Evolutionary conservation across 2,329 filamentous ascomycete genomes (phyloP).

Genomic region (Arthrinium phaeospermum): DNA sequence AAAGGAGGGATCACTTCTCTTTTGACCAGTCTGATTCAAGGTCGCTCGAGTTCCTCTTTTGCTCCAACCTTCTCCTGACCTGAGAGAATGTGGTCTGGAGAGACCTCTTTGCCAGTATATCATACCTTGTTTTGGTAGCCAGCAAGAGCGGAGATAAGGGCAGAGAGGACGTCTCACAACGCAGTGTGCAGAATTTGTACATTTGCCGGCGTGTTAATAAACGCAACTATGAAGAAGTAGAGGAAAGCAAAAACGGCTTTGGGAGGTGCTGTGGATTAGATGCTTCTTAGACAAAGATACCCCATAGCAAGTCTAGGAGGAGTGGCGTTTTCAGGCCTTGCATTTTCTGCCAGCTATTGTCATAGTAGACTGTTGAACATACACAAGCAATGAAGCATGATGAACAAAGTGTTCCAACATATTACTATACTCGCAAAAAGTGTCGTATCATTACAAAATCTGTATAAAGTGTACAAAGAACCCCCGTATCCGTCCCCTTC

Average conservation of each 20-base stretch:
- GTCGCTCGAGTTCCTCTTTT: slow-evolving; percentile 52
- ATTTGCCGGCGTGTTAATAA: no score
- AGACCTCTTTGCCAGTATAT: background rate
- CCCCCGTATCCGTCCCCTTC: background rate
- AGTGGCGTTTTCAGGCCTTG: background rate
- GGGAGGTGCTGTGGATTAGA: slow-evolving; percentile 10
- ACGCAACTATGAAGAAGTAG: slow-evolving; percentile 25
- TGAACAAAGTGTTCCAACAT: background rate
- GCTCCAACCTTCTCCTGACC: slow-evolving; percentile 48
- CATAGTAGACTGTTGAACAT: no score
- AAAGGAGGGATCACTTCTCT: slow-evolving; percentile 56
- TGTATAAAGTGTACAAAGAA: slow-evolving; percentile 9
- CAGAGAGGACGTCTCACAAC: background rate
- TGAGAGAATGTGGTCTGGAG: background rate
- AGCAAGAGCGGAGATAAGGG: background rate
- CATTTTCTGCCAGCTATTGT: background rate
- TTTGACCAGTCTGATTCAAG: slow-evolving; percentile 57
- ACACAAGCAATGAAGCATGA: background rate
- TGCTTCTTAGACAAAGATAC: slow-evolving; percentile 16
- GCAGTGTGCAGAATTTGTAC: background rate
- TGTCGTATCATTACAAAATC: slow-evolving; percentile 14
- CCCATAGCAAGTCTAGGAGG: slow-evolving; percentile 14
- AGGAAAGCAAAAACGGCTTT: background rate
- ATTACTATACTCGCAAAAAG: slow-evolving; percentile 16
- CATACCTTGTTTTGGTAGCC: background rate